phyloP scores from a whole-genome alignment of 495 filamentous ascomycete genomes.

The Aspergillus bertholletiae region DNA sequence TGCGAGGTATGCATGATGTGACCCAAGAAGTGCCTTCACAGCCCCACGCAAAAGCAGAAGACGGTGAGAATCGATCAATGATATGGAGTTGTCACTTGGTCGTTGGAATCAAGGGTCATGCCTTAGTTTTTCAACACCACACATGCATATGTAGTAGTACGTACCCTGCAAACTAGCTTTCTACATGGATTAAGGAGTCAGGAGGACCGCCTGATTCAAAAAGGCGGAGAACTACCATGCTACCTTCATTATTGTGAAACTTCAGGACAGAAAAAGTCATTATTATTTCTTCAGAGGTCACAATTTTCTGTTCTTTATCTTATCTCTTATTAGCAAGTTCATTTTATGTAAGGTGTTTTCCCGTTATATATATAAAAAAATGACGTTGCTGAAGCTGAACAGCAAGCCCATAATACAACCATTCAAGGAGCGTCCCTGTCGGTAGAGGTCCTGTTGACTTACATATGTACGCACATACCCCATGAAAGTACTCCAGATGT shows the following conservation, averaged over 20 bases:
- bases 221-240: slow-evolving; percentile 5
- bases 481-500: neutral
- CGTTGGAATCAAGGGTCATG: slow-evolving; percentile 13
- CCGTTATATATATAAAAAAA: no score
- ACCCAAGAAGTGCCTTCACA: slow-evolving; percentile 2
- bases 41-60: slow-evolving; percentile 14
- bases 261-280: neutral
- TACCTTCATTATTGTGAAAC: neutral
- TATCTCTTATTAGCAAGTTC: neutral
- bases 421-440: slow-evolving; percentile 1
- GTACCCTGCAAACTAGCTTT: neutral
- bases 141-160: neutral
- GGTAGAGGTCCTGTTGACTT: neutral
- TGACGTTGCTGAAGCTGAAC: no score
- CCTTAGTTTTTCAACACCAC: neutral
- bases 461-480: neutral
- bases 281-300: neutral
- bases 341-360: no score
- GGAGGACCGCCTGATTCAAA: neutral
- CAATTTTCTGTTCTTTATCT: neutral
- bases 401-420: no score
- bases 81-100: slow-evolving; percentile 5
- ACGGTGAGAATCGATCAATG: slow-evolving; percentile 13
- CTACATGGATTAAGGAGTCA: slow-evolving; percentile 2
- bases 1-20: slow-evolving; percentile 10